Evolutionary conservation across 2,329 filamentous ascomycete genomes (phyloP).

Genomic region (Phialophora expanda): DNA sequence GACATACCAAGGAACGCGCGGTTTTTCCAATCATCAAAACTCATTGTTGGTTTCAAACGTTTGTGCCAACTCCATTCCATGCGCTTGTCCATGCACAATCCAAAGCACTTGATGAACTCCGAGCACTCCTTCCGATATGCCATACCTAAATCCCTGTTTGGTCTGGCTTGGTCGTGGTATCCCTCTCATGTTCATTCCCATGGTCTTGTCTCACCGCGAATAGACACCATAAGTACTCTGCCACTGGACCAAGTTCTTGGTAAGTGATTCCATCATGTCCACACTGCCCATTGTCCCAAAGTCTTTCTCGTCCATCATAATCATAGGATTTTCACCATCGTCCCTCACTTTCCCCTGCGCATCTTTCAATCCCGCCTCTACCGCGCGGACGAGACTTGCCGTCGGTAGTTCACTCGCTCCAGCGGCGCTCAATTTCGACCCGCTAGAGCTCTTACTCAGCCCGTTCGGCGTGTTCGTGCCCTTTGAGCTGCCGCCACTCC

Average conservation of each 20-base stretch:
- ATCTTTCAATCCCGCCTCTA: constrained; percentile 46
- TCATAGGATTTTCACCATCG: neutral
- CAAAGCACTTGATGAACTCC: neutral
- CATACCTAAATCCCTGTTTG: neutral
- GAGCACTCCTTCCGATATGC: neutral
- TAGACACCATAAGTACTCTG: constrained; percentile 71
- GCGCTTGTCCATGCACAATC: neutral
- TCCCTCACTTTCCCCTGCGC: constrained; percentile 39
- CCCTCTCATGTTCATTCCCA: constrained; percentile 5
- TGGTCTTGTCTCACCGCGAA: constrained; percentile 28
- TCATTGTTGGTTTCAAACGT: neutral
- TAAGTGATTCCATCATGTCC: constrained; percentile 90
- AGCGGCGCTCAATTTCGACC: neutral
- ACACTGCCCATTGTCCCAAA: constrained; percentile 79
- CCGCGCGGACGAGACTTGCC: constrained; percentile 44
- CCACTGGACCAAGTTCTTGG: constrained; percentile 81
- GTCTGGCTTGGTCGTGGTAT: neutral
- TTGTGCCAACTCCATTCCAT: neutral
- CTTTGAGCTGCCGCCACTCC: constrained; percentile 43
- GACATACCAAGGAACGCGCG: neutral
- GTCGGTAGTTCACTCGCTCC: constrained; percentile 31
- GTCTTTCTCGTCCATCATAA: constrained; percentile 50
- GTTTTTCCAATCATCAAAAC: neutral
- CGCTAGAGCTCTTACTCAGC: constrained; percentile 24
- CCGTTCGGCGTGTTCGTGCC: constrained; percentile 40